These are phyloP conservation scores for Coffea humblotiana DNA, from an alignment of 305 asterid species.

Conservation along the genomic window DNA sequence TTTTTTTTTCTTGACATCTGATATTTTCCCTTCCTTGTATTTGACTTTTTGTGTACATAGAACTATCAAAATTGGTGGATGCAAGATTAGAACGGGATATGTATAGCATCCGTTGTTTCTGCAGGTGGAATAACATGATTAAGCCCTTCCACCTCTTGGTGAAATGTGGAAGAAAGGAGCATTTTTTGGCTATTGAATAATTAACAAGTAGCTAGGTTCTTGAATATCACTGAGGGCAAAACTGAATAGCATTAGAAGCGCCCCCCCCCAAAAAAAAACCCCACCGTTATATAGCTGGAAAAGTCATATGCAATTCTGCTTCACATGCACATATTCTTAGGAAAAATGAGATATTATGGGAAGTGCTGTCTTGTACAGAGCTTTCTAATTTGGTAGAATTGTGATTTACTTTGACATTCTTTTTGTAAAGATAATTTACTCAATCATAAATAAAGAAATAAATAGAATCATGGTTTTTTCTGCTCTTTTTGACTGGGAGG, in stretches of 20 bases:
- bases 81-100: background rate
- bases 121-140: background rate
- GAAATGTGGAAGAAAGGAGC: background rate
- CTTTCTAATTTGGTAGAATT: background rate
- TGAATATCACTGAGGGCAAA: background rate
- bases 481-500: background rate
- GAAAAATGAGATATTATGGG: background rate
- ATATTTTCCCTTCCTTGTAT: background rate
- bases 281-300: background rate
- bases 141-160: background rate
- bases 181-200: background rate
- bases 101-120: background rate
- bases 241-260: background rate
- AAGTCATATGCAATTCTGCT: background rate
- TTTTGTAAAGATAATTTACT: background rate
- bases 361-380: background rate
- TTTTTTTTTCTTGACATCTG: background rate
- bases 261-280: background rate
- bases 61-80: background rate
- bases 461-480: background rate
- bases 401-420: background rate
- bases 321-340: background rate
- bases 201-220: background rate
- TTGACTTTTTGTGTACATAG: background rate
- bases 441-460: background rate